These are phyloP conservation scores for Whalleya microplaca DNA, from an alignment of 2,329 filamentous ascomycete genomes.

Conservation along the genomic window DNA sequence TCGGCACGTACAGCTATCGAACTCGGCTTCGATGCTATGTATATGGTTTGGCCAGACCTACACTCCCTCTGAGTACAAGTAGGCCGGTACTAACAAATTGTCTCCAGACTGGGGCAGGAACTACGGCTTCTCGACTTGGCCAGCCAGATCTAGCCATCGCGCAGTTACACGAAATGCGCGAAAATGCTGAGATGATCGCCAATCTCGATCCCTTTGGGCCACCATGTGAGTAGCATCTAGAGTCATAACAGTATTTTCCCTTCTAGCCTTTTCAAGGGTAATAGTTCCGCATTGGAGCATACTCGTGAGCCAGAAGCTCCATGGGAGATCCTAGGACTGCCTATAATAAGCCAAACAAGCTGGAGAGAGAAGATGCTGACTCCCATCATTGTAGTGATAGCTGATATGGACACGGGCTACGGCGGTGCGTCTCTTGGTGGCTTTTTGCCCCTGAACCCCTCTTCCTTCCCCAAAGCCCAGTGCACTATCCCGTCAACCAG, in stretches of 20 bases:
- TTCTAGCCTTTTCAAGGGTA: too few relatives aligned
- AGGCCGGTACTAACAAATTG: conserved; percentile 6
- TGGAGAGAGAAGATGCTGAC: too few relatives aligned
- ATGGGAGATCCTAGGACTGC: too few relatives aligned
- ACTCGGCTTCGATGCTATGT: conserved; percentile 52
- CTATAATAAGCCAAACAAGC: too few relatives aligned
- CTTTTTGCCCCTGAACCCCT: too few relatives aligned
- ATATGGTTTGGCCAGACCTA: conserved; percentile 47
- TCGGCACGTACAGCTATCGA: conserved; percentile 52
- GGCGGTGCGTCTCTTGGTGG: conserved; percentile 43
- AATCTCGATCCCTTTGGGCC: conserved; percentile 49
- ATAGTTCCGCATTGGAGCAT: too few relatives aligned
- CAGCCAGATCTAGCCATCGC: conserved; percentile 55
- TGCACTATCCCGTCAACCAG: too few relatives aligned
- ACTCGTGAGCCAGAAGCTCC: too few relatives aligned
- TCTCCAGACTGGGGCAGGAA: conserved; percentile 53
- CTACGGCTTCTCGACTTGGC: conserved; percentile 50
- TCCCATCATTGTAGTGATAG: too few relatives aligned
- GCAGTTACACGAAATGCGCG: conserved; percentile 55
- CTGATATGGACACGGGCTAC: conserved; percentile 59
- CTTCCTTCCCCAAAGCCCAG: too few relatives aligned
- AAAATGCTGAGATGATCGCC: conserved; percentile 57
- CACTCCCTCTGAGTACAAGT: not conserved
- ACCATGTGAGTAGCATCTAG: too few relatives aligned
- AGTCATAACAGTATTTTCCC: too few relatives aligned